Conservation (phyloP, 192 early-diverging fungal species). For the Rhizophagus prolifer region DNA sequence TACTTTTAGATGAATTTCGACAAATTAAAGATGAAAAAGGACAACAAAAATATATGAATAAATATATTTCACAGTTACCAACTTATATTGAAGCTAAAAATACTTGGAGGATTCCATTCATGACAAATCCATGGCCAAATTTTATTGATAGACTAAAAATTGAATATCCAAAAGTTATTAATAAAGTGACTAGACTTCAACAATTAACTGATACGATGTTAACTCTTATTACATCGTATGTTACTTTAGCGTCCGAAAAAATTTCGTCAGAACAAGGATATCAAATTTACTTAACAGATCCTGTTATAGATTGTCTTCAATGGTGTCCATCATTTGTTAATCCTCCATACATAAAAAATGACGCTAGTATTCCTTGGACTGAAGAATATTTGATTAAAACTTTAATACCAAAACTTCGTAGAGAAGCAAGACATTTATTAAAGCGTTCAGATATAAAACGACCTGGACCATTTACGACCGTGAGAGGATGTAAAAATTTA, state of each 20-base stretch:
- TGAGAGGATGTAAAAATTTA: slow-evolving; percentile 1
- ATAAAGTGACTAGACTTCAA: background rate
- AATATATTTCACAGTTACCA: slow-evolving; percentile 1
- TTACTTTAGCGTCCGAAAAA: background rate
- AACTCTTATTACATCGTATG: background rate
- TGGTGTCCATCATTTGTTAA: slow-evolving; percentile 18
- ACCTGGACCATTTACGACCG: background rate
- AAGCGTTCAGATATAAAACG: background rate
- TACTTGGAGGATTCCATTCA: background rate
- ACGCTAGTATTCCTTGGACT: background rate
- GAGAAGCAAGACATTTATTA: slow-evolving; percentile 1
- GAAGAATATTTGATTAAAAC: background rate
- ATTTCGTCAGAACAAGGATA: background rate
- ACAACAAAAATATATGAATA: background rate
- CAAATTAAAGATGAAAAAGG: slow-evolving; percentile 5
- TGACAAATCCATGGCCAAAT: background rate
- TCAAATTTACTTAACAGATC: slow-evolving; percentile 18
- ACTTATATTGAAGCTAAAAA: background rate
- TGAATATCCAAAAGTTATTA: slow-evolving; percentile 2
- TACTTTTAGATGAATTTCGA: background rate
- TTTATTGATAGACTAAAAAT: background rate
- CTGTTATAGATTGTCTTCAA: slow-evolving; percentile 3
- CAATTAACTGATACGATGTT: background rate
- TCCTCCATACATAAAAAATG: slow-evolving; percentile 22
- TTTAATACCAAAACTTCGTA: slow-evolving; percentile 14